phyloP scores from a whole-genome alignment of 2,329 filamentous ascomycete genomes.

The Magnaporthiopsis rhizophila region DNA sequence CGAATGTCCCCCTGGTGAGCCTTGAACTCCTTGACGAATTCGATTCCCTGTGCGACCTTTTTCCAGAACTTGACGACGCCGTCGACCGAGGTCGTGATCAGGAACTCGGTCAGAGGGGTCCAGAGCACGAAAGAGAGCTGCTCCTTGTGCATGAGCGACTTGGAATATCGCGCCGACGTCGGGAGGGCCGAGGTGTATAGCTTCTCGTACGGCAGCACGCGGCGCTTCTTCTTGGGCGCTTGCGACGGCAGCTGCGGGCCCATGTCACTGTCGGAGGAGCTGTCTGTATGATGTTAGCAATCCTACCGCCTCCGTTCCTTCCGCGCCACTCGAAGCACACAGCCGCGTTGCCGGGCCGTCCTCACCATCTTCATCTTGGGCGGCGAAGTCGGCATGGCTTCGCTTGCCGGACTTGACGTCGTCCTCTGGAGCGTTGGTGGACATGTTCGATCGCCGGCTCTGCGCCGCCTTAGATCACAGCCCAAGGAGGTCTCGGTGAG shows the following conservation, averaged over 20 bases:
- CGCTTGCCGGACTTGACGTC: slow-evolving; percentile 40
- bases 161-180: slow-evolving; percentile 73
- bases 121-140: slow-evolving; percentile 82
- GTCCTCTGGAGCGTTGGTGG: slow-evolving; percentile 16
- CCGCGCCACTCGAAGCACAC: neutral
- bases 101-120: slow-evolving; percentile 85
- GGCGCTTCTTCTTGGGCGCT: slow-evolving; percentile 81
- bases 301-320: neutral
- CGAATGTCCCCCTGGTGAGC: slow-evolving; percentile 81
- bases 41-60: slow-evolving; percentile 80
- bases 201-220: slow-evolving; percentile 88
- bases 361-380: slow-evolving; percentile 34
- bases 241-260: slow-evolving; percentile 86
- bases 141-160: slow-evolving; percentile 97
- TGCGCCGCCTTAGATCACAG: neutral
- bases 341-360: slow-evolving; percentile 1
- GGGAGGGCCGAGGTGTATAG: slow-evolving; percentile 89
- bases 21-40: slow-evolving; percentile 97
- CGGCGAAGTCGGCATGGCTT: slow-evolving; percentile 47
- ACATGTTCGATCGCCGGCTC: slow-evolving; percentile 19
- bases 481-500: neutral
- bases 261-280: slow-evolving; percentile 85
- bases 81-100: slow-evolving; percentile 88
- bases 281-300: slow-evolving; percentile 31
- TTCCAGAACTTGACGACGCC: slow-evolving; percentile 99